Evolutionary conservation across 257 asterid genomes (phyloP).

Genomic region (Craterostigma plantagineum): DNA sequence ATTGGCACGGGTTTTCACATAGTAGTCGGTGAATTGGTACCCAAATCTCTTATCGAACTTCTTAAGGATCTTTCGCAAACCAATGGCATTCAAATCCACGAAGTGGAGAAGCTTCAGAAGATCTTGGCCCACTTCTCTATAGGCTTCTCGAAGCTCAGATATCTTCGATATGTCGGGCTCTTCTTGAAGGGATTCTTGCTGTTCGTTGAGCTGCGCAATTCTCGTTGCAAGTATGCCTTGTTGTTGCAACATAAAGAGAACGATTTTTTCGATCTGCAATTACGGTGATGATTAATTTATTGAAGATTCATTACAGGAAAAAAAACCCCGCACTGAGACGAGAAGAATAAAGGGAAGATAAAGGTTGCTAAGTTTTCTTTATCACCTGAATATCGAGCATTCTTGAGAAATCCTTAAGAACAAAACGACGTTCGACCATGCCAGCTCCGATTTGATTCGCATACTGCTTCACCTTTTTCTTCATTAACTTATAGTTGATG

Average conservation of each 20-base stretch:
- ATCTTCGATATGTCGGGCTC: constrained; percentile 42
- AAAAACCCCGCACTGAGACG: neutral
- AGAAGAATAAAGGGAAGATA: neutral
- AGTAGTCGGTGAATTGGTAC: constrained; percentile 54
- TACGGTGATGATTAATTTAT: neutral
- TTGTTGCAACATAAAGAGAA: constrained; percentile 57
- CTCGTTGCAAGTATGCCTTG: constrained; percentile 51
- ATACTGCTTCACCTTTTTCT: constrained; percentile 55
- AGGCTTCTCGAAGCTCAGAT: constrained; percentile 43
- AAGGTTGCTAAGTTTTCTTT: neutral
- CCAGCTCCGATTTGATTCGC: constrained; percentile 35
- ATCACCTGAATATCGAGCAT: constrained; percentile 62
- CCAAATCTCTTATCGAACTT: constrained; percentile 64
- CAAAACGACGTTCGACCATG: constrained; percentile 37
- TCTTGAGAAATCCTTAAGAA: constrained; percentile 62
- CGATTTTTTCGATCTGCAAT: constrained; percentile 58
- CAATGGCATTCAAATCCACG: constrained; percentile 58
- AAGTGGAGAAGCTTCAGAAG: constrained; percentile 49
- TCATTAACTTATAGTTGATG: constrained; percentile 64
- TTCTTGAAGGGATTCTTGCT: constrained; percentile 31
- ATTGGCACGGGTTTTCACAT: constrained; percentile 62
- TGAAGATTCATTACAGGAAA: too few relatives aligned
- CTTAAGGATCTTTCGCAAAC: constrained; percentile 64
- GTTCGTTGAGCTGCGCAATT: constrained; percentile 36
- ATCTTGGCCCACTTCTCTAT: constrained; percentile 51